Evolutionary conservation across 2,329 filamentous ascomycete species (phyloP), one percentile per base, ranked within the genome.

Genomic region (Nemania abortiva): DNA sequence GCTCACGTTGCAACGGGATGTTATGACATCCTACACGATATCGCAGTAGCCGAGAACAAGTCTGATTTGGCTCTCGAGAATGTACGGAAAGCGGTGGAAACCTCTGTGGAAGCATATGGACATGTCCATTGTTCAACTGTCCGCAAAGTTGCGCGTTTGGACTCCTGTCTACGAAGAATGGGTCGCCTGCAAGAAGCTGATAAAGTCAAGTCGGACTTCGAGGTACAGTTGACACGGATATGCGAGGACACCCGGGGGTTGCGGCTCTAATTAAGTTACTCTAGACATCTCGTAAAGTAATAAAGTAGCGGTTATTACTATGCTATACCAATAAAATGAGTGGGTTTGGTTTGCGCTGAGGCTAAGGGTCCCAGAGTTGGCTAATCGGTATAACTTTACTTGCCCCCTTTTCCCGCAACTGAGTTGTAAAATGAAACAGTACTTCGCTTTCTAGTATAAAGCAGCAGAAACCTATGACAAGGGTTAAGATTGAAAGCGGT

Each of bases 1-100:
- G 6, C 13, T 27, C 29, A 20, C 18, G 29, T 60, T 50, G 45
- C 34, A 0, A 18, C 27, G 11, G 63, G 63, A n/a, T 65, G 63
- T 18, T 60, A 60, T 15, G 63, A 65, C 34, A 34, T 65, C 37
- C 18, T 65, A 11, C n/a, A 65, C 18, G 50, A 65, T 13, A 39
- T 65, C 20, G 63, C 63, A 22, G 20, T 60, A 3, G 63, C 56
- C 15, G 56, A 65, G 50, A 49, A 65, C 3, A 60, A 60, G 5
- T 27, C 49, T 7, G 63, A 60, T 10, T 7, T 29, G 6, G 49
- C 56, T 29, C 56, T 65, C 1, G 56, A 65, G n/a, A 54, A 39
- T 27, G 24, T 60, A 39, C 49, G 24, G n/a, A 59, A 60, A 13
- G 56, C 63, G 31, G 63, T 55, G 9, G 37, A n/a, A 27, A 6